phyloP scores from a whole-genome alignment of 208 protist genomes.

The Trypanosoma lewisi region DNA sequence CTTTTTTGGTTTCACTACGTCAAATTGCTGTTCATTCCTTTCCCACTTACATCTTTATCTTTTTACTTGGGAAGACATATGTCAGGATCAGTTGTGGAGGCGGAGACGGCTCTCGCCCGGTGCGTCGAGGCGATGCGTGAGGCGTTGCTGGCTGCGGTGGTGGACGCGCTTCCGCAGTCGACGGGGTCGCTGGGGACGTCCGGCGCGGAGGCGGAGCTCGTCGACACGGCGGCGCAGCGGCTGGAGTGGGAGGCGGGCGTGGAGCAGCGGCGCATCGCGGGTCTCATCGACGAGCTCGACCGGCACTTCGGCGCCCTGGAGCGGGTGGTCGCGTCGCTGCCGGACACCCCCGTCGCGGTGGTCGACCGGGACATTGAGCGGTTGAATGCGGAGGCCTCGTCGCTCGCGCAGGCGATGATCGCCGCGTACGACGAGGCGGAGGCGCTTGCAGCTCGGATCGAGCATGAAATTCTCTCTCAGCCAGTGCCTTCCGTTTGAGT shows the following conservation, averaged over 20 bases:
- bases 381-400: conserved; percentile 46
- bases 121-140: conserved; percentile 61
- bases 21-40: not conserved
- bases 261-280: conserved; percentile 49
- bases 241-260: conserved; percentile 60
- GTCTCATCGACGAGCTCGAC: conserved; percentile 29
- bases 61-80: conserved; percentile 31
- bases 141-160: conserved; percentile 35
- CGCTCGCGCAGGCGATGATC: conserved; percentile 58
- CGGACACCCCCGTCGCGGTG: conserved; percentile 53
- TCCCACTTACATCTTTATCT: not conserved
- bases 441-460: conserved; percentile 39
- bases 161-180: conserved; percentile 74
- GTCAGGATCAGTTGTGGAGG: conserved; percentile 60
- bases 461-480: conserved; percentile 41
- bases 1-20: not conserved
- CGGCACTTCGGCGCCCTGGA: conserved; percentile 41
- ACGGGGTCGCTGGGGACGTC: conserved; percentile 22
- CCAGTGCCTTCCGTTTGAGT: conserved; percentile 38
- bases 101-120: conserved; percentile 54
- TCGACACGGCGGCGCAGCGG: conserved; percentile 42
- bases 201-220: conserved; percentile 3
- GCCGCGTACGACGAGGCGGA: conserved; percentile 70
- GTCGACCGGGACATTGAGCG: conserved; percentile 67
- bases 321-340: conserved; percentile 37